Percentiles rank a stretch among this genome's conserved stretches.
These are phyloP conservation scores for Cladosporium phlei DNA, from an alignment of 2,329 filamentous ascomycete genomes.

Conservation along the genomic window DNA sequence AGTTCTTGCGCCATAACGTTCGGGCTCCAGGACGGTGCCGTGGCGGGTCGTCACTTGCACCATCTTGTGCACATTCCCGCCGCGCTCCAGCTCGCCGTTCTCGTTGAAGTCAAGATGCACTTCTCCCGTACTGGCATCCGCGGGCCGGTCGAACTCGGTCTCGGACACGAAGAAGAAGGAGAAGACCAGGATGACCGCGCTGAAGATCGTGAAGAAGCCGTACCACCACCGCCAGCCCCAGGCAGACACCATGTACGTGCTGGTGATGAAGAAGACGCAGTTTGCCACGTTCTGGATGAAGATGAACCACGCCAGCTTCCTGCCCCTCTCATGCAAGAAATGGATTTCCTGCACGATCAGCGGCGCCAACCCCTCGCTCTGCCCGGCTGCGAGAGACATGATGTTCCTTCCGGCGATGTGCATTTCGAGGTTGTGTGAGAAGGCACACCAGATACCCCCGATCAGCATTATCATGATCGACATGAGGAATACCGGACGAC, in stretches of 20 bases:
- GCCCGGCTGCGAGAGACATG: conserved; percentile 24
- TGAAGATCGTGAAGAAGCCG: conserved; percentile 8
- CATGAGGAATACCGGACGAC: conserved; percentile 28
- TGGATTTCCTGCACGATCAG: conserved; percentile 19
- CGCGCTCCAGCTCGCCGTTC: conserved; percentile 3
- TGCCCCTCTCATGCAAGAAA: conserved; percentile 22
- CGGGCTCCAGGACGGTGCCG: conserved; percentile 6
- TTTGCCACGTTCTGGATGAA: conserved; percentile 5
- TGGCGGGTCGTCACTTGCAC: conserved; percentile 8
- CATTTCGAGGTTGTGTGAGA: conserved; percentile 14
- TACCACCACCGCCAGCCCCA: conserved; percentile 13
- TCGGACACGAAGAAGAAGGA: conserved; percentile 37
- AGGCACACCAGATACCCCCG: conserved; percentile 22
- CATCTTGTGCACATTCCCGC: conserved; percentile 7
- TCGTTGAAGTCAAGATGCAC: conserved; percentile 11
- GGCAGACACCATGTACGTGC: conserved; percentile 8
- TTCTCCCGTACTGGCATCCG: conserved; percentile 9
- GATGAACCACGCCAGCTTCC: conserved; percentile 3
- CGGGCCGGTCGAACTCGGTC: conserved; percentile 35
- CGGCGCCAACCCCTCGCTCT: conserved; percentile 19
- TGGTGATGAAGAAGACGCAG: conserved; percentile 9
- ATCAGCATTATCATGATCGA: conserved; percentile 27
- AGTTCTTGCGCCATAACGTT: conserved; percentile 7
- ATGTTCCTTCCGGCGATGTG: conserved; percentile 28
- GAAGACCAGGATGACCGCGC: conserved; percentile 28